Evolutionary conservation across 176 grass and related monocot species (phyloP), one percentile per base, ranked within the genome.

Genomic region (Aegilops speltoides): DNA sequence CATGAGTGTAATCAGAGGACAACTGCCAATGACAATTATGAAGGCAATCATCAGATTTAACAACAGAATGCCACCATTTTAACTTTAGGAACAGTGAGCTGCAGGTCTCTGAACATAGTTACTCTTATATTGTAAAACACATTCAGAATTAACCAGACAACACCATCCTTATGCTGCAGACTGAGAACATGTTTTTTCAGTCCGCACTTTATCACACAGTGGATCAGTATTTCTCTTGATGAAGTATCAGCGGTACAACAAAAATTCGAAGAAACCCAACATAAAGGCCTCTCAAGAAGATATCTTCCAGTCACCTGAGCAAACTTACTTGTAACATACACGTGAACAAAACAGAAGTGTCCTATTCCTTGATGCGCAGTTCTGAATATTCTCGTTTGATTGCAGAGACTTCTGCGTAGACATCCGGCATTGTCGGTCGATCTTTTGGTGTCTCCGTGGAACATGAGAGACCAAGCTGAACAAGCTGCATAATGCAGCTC

Each of bases 381-480:
- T 36, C 78, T 48, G 38, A 41, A 80, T 45, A 80, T 46, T 15
- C 78, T 32, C 82, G 31, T 75, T 59, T 78, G 16, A 82, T 85
- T 54, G 66, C 4, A 1, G 33, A 54, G 20, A 90, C 54, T 78
- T 86, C 83, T 61, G 38, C 66, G 7, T 77, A 73, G 6, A 86
- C 84, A 61, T 90, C 84, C 1, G 57, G 67, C 28, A 90, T 86
- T 79, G 79, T 75, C 5, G 73, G 68, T 40, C 88, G 78, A 62
- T 86, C 88, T 77, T 72, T 86, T 36, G 83, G 83, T 34, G 71
- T 50, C 66, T 62, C 67, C 28, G 60, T 69, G 8, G 88, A 63
- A 67, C 88, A 90, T 59, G 84, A 81, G 38, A 90, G 79, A 4
- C 88, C 84, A 52, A 85, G 32, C 66, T 57, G 63, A 71, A 73